Conservation (phyloP, 371 early-diverging fungal species). For the Mortierella sp. region DNA sequence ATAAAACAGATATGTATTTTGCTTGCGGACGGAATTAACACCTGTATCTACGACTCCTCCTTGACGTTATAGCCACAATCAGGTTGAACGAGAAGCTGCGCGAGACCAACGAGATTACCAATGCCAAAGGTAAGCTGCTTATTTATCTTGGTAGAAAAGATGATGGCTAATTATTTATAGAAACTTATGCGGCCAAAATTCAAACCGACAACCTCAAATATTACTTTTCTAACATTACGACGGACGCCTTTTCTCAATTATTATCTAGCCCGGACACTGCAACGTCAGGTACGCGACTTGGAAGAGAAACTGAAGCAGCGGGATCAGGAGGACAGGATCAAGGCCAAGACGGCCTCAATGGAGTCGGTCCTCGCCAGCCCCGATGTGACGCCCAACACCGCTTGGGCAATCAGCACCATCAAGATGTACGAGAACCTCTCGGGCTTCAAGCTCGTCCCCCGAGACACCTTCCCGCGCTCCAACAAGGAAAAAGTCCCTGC, state of each 20-base stretch:
- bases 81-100: constrained; percentile 38
- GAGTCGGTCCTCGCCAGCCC: constrained; percentile 42
- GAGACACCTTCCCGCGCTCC: constrained; percentile 23
- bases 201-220: too few relatives aligned
- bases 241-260: too few relatives aligned
- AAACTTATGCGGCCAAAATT: too few relatives aligned
- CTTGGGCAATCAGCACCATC: constrained; percentile 22
- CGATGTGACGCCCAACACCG: constrained; percentile 27
- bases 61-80: constrained; percentile 23
- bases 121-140: constrained; percentile 40
- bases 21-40: neutral
- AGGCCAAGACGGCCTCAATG: constrained; percentile 34
- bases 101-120: constrained; percentile 30
- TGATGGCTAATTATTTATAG: too few relatives aligned
- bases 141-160: too few relatives aligned
- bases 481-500: constrained; percentile 19
- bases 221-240: too few relatives aligned
- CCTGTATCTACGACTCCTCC: neutral
- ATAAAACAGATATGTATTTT: neutral
- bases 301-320: constrained; percentile 26
- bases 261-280: constrained; percentile 48
- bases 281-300: constrained; percentile 42
- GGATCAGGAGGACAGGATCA: constrained; percentile 30
- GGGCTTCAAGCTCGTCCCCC: constrained; percentile 41
- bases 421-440: constrained; percentile 39